Base-by-base conservation (phyloP, 345 rosid genomes). In the Leavenworthia alabamica region DNA sequence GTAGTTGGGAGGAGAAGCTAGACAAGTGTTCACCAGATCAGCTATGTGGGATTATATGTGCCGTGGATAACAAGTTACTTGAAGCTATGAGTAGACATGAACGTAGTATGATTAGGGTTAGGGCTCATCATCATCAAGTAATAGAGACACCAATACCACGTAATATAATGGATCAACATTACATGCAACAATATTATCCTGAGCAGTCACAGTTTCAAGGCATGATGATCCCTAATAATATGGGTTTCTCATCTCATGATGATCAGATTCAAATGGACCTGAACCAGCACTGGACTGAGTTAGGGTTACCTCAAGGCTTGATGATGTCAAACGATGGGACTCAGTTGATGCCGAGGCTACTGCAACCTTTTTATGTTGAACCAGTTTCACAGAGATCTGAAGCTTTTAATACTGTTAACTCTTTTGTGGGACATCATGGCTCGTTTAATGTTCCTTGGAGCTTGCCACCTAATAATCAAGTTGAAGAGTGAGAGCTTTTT, bases 11-110 rank as follows among this genome's bases (percentile, higher is more conserved):
- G 3, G 59, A 63, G 52, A 70, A 63, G 47, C 45, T 70, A 31
- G 53, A 56, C 13, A 62, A 63, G 40, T 70, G 74, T 56, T 62
- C 74, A 55, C 45, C 58, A 56, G 74, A 63, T 9, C 50, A 70
- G 64, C 59, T 70, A 62, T 32, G 11, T n/a, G 64, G 17, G 58
- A 40, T 70, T 7, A 32, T 22, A 3, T 45, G n/a, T 47, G 32
- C 63, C 56, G 59, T 70, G 64, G 64, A 58, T 6, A 40, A 23
- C 32, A 70, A 70, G 70, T 62, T 70, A 40, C 28, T 37, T 4
- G 74, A 70, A 56, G 70, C 59, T 47, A 1, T 40, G 35, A 29
- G 5, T 31, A 62, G 64, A 55, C 49, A 55, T 9, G 19, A 53
- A 9, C 48, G 15, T 68, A 52, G 7, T 51, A 27, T 44, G 55